These are phyloP conservation scores for Ophiocytium majus DNA, from an alignment of 352 stramenopile species.

Conservation along the genomic window DNA sequence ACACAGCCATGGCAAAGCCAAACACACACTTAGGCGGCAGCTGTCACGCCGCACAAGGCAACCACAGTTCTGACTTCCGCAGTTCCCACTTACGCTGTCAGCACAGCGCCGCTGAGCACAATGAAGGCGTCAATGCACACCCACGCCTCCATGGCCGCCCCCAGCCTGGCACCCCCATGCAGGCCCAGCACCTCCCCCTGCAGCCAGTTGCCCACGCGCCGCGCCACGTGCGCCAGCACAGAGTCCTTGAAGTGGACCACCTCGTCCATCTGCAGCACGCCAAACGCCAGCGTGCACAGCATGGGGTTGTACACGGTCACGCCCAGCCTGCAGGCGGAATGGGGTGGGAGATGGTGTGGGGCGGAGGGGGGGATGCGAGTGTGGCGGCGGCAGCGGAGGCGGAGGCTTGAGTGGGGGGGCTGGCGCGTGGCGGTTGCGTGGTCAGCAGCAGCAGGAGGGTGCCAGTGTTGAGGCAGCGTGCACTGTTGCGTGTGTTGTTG, in stretches of 20 bases:
- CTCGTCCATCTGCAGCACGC: slow-evolving; percentile 75
- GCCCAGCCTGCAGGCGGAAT: slow-evolving; percentile 26
- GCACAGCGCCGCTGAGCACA: slow-evolving; percentile 81
- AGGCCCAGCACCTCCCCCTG: slow-evolving; percentile 24
- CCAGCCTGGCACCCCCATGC: slow-evolving; percentile 35
- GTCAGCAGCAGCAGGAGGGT: no score
- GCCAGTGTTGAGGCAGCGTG: no score
- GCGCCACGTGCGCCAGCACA: slow-evolving; percentile 80
- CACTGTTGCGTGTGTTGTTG: no score
- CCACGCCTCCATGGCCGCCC: slow-evolving; percentile 46
- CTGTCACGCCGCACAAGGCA: no score
- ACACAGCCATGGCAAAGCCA: no score
- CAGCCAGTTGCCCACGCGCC: slow-evolving; percentile 61
- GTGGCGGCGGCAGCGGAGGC: no score
- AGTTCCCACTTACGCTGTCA: slow-evolving; percentile 87
- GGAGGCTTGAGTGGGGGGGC: no score
- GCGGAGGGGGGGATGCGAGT: background rate
- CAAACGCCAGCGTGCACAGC: slow-evolving; percentile 81
- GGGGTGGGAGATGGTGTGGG: background rate
- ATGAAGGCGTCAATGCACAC: slow-evolving; percentile 80
- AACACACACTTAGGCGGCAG: no score
- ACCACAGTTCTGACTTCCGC: no score
- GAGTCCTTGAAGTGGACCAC: slow-evolving; percentile 58
- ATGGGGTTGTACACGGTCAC: slow-evolving; percentile 89
- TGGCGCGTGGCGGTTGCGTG: no score